phyloP scores from a whole-genome alignment of 2,329 filamentous ascomycete genomes.

The Exophiala calicioides region DNA sequence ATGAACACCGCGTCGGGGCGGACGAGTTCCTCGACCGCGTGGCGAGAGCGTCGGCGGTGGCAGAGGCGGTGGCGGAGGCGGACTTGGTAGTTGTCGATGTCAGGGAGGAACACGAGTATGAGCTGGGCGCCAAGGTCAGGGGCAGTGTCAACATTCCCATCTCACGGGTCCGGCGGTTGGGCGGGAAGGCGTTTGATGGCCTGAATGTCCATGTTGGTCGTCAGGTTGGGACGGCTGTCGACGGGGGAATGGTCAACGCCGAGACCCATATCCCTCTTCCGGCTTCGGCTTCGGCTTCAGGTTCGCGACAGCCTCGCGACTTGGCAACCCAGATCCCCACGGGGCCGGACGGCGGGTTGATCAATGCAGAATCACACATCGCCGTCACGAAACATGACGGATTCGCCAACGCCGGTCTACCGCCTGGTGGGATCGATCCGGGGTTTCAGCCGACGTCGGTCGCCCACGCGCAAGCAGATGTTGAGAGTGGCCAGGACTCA shows the following conservation, averaged over 20 bases:
- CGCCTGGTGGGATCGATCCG: background rate
- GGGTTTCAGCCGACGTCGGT: background rate
- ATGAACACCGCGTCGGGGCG: conserved; percentile 69
- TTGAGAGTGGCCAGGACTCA: background rate
- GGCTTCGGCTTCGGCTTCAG: no score
- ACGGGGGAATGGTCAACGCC: conserved; percentile 3
- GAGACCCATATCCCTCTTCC: conserved; percentile 10
- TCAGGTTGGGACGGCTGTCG: background rate
- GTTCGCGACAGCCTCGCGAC: no score
- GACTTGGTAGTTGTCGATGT: conserved; percentile 80
- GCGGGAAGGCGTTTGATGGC: conserved; percentile 17
- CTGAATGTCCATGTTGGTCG: conserved; percentile 2
- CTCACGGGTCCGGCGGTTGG: conserved; percentile 40
- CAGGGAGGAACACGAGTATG: conserved; percentile 79
- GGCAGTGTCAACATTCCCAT: conserved; percentile 67
- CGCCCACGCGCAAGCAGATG: background rate
- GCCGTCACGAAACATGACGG: background rate
- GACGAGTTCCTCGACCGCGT: conserved; percentile 64
- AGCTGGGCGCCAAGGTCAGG: conserved; percentile 68
- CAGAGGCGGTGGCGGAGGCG: conserved; percentile 24
- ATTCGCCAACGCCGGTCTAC: background rate
- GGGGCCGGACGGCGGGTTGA: conserved; percentile 12
- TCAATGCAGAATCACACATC: conserved; percentile 10
- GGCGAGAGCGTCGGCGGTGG: no score
- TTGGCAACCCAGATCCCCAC: background rate